These are phyloP conservation scores for Piper betle DNA, from an alignment of 164 flowering plant species.

Conservation along the genomic window DNA sequence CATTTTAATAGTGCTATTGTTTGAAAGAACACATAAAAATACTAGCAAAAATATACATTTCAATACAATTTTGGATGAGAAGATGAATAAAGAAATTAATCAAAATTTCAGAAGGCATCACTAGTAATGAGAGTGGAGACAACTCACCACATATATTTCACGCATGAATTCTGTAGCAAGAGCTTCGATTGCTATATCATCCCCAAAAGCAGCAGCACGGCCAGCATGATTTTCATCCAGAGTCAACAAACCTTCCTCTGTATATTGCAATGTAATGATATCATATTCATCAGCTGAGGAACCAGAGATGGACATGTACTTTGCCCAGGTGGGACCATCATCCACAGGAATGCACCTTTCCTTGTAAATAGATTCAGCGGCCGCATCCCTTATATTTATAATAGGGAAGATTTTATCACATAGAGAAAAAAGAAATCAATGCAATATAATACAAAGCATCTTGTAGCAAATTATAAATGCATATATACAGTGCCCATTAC, in stretches of 20 bases:
- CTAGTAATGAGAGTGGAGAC: not conserved
- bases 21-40: too few species aligned
- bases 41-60: too few species aligned
- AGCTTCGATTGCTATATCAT: constrained; percentile 83
- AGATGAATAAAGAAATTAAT: not conserved
- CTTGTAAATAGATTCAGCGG: constrained; percentile 84
- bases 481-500: not conserved
- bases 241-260: constrained; percentile 78
- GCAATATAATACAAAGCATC: not conserved
- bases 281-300: constrained; percentile 67
- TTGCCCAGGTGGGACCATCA: constrained; percentile 78
- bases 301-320: constrained; percentile 86
- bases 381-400: constrained; percentile 45
- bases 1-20: too few species aligned
- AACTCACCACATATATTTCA: constrained; percentile 82
- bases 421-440: constrained; percentile 1
- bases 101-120: not conserved
- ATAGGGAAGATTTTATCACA: constrained; percentile 3
- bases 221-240: constrained; percentile 85
- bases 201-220: constrained; percentile 90
- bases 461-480: not conserved
- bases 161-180: constrained; percentile 89
- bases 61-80: too few species aligned
- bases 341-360: constrained; percentile 75
- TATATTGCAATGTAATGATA: constrained; percentile 81